A percentile compares a stretch with the other conserved stretches of the same genome.
These are phyloP conservation scores for Myriosclerotinia duriaeana DNA, from an alignment of 2,329 filamentous ascomycete species.

Conservation along the genomic window DNA sequence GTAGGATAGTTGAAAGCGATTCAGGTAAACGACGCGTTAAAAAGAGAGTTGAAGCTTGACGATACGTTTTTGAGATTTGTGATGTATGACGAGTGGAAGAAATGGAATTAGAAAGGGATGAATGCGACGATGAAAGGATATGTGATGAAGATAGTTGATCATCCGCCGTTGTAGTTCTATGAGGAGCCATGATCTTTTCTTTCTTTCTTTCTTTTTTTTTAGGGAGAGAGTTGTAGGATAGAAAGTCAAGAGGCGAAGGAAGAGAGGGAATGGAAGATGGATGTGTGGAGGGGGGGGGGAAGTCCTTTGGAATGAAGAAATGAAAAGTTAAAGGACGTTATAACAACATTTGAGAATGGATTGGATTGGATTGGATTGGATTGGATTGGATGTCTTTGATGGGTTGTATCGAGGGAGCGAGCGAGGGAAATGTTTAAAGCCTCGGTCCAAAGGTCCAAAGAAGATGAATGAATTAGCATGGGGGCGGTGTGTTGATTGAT, in stretches of 20 bases:
- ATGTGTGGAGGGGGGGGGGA: slow-evolving; percentile 5
- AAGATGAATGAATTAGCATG: background rate
- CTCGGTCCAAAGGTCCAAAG: slow-evolving; percentile 17
- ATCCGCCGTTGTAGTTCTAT: slow-evolving; percentile 35
- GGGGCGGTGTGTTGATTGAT: slow-evolving; percentile 19
- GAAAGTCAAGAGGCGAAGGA: background rate
- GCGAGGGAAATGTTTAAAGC: slow-evolving; percentile 8
- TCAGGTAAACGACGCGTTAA: slow-evolving; percentile 91
- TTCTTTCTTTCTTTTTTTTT: too few relatives aligned
- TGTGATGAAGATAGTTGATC: slow-evolving; percentile 52
- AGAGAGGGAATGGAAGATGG: background rate
- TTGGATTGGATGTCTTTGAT: slow-evolving; percentile 20
- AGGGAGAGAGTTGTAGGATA: background rate
- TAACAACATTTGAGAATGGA: slow-evolving; percentile 20
- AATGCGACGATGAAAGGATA: slow-evolving; percentile 65
- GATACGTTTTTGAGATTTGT: slow-evolving; percentile 87
- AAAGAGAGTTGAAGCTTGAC: slow-evolving; percentile 90
- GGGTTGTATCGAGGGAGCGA: background rate
- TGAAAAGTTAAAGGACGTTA: slow-evolving; percentile 9
- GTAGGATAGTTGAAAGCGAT: slow-evolving; percentile 79
- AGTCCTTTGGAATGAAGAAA: slow-evolving; percentile 19
- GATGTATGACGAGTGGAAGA: slow-evolving; percentile 60
- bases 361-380: too few relatives aligned
- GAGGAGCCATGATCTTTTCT: slow-evolving; percentile 38
- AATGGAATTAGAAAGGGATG: slow-evolving; percentile 62